Conservation (phyloP, 139 green algal genomes). For the Edaphochlamys debaryana region DNA sequence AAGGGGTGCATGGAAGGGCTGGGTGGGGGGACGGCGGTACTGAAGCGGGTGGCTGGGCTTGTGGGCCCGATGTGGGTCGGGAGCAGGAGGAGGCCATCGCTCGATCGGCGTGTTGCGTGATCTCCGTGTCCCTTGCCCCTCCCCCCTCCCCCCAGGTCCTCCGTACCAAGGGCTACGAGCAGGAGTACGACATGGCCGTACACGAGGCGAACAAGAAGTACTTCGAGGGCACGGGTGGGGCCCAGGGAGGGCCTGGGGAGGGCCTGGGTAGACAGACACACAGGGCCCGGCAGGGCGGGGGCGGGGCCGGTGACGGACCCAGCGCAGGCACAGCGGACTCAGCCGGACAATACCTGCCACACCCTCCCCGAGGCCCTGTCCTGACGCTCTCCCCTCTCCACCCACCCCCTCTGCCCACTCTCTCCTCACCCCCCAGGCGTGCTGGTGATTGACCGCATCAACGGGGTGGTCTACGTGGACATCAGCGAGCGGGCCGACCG, state of each 20-base stretch:
- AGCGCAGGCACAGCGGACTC: no score
- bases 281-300: neutral
- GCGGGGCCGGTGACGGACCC: neutral
- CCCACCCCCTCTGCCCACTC: no score
- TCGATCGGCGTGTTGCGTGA: no score
- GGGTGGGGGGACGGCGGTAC: neutral
- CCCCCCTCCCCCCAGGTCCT: conserved; percentile 48
- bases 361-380: no score
- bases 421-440: conserved; percentile 59
- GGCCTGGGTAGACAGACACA: no score
- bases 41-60: no score
- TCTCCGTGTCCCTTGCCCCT: no score
- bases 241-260: neutral
- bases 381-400: no score
- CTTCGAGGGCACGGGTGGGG: conserved; percentile 88
- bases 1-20: neutral
- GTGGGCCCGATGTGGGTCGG: no score
- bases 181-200: conserved; percentile 72
- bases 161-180: conserved; percentile 61
- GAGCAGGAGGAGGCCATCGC: no score
- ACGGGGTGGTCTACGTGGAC: conserved; percentile 91
- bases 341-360: no score
- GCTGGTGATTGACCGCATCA: conserved; percentile 91
- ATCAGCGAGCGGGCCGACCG: conserved; percentile 85
- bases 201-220: conserved; percentile 71